Base-by-base conservation (phyloP, 768 basidiomycete genomes). In the Cystobasidium tubakii region DNA sequence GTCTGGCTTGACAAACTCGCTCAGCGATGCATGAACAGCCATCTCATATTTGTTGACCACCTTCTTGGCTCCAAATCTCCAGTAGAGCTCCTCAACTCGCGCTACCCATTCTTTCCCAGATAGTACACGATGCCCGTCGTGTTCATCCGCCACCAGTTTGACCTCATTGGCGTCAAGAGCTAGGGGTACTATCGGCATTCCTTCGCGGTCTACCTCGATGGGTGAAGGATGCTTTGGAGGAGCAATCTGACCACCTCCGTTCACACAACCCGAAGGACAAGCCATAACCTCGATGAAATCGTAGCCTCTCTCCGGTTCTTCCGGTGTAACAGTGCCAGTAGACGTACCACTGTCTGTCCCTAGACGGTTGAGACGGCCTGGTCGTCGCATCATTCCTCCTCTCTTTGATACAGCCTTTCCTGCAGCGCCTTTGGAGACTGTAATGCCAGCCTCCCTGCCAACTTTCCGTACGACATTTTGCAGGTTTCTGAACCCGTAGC, bases 251-350 rank as follows among this genome's bases (percentile, higher is more conserved):
- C 96, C 96, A 25, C 95, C 96, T 9, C 96, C 96, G 80, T 97
- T 97, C 50, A 96, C 91, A 81, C 96, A 98, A 21, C 96, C 96
- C 0, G 89, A 88, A 0, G 96, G 96, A 83, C 96, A 99, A 39
- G 96, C 96, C 96, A 99, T 98, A 75, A 99, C 92, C 80, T 96
- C 93, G 46, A 95, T 88, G 81, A 92, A 96, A 82, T 95, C 92
- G 80, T 91, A 91, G 53, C 84, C 83, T 34, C 55, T 57, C 43
- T 78, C 74, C n/a, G 69, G 50, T 21, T 55, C 55, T 54, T 64
- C 54, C 4, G 25, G 42, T 7, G 34, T 17, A 42, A 46, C 63
- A 34, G 43, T 79, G 17, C 65, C 79, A 29, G 62, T 44, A 3
- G 33, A 39, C 9, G 62, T 54, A 69, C 67, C 72, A 15, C 31